Evolutionary conservation across 768 basidiomycete genomes (phyloP), one percentile per base, ranked within the genome.

Genomic region (Boletus rubescentipes): DNA sequence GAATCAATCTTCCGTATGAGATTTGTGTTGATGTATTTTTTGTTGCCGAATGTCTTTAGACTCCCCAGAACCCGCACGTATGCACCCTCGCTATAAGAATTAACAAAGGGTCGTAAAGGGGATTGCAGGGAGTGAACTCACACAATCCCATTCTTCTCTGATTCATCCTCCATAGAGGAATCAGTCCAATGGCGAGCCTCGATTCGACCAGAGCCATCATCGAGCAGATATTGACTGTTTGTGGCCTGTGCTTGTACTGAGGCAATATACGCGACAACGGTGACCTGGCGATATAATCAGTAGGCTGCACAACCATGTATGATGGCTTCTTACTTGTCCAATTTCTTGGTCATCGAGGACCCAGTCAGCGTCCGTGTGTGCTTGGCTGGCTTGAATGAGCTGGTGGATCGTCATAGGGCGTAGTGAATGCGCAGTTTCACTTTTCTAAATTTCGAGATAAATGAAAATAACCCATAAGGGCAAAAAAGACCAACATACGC

Each of bases 361-460:
- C 85, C 93, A 97, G 53, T 95, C 92, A 2, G 91, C 87, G 60
- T 98, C 95, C 1, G 87, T 78, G 66, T 96, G 91, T 6, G 86
- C 79, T 75, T 95, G 93, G n/a, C 74, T 78, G 2, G 94, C 89
- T 60, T 81, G 79, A 34, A 76, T 66, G 41, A 97, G 77, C 66
- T 96, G 93, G 47, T 82, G 79, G 61, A 89, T 79, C 4, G 88
- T 92, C 46, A 92, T 80, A 4, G 93, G 91, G 34, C 93, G 79
- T 21, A 87, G 69, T 3, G 85, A 78, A 39, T 79, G 75, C 6
- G 70, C 67, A 20, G 72, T 69, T 46, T 71, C 72, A 20, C 60
- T 68, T 63, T 68, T 70, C 76, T 81, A 44, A 30, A 49, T 30
- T 18, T 41, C 16, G 30, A 41, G 5, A 46, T 35, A 0, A n/a